Conservation (phyloP, 169 alveolate genomes). For the Eimeria mitis region DNA sequence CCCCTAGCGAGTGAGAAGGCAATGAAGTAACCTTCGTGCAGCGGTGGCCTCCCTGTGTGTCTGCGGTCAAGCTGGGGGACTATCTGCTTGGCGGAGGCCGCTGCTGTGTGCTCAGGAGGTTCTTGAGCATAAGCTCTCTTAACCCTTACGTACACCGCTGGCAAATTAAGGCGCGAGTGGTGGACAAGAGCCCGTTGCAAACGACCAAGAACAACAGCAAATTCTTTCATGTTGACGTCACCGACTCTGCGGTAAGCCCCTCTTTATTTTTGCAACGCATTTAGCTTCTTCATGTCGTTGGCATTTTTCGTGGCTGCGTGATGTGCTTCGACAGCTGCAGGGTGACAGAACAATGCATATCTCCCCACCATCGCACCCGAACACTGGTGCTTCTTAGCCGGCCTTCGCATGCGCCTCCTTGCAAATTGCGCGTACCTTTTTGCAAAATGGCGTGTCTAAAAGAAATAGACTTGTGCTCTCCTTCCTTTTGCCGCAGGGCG, state of each 20-base stretch:
- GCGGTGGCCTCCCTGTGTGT: not conserved
- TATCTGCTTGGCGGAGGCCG: not conserved
- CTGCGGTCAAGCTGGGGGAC: not conserved
- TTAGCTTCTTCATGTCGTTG: not conserved
- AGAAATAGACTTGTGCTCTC: not conserved
- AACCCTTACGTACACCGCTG: slow-evolving; percentile 79
- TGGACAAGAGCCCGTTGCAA: slow-evolving; percentile 66
- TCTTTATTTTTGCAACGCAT: not conserved
- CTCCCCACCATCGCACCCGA: too few species aligned
- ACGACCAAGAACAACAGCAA: slow-evolving; percentile 71
- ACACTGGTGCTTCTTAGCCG: not conserved
- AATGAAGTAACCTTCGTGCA: not conserved
- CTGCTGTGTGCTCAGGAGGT: slow-evolving; percentile 17
- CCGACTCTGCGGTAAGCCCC: slow-evolving; percentile 72
- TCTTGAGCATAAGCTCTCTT: slow-evolving; percentile 55
- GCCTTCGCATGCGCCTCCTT: not conserved
- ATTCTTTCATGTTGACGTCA: slow-evolving; percentile 73
- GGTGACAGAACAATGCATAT: too few species aligned
- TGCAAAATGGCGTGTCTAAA: not conserved
- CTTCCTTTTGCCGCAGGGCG: slow-evolving; percentile 48
- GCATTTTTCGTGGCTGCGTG: not conserved
- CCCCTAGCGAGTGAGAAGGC: slow-evolving; percentile 53
- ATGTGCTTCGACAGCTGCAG: too few species aligned
- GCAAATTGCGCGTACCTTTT: not conserved
- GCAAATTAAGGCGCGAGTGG: slow-evolving; percentile 75